Base-by-base conservation (phyloP, 1,284 basidiomycete species). In the Trametes polyzona region DNA sequence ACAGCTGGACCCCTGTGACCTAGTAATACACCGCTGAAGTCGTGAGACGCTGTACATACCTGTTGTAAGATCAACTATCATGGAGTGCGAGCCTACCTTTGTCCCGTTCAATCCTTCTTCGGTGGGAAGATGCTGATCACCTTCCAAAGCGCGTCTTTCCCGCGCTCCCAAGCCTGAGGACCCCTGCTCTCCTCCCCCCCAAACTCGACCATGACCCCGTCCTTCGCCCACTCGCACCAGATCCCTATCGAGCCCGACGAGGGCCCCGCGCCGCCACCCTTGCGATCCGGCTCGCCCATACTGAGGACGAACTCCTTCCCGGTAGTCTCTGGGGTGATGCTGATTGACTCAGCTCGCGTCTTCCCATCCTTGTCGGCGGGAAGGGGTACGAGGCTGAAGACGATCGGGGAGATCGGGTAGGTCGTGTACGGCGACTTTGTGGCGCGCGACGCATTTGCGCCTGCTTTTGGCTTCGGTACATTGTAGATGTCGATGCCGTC, bases 181-280 rank as follows among this genome's bases (percentile, higher is more conserved):
- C 92, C 92, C 55, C 80, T 82, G 12, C 89, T 86, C 62, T 89
- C 83, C 46, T 83, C 80, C 2, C 89, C 90, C 0, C 88, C 89
- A 73, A 92, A 92, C 68, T 94, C 92, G 16, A 92, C 82, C 87
- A 92, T 88, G 23, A 94, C 68, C 1, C 92, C 92, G 54, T 88
- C 80, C 57, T 76, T 79, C n/a, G 83, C 79, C 93, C 93, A 96
- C 71, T 96, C 93, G 64, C 93, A 90, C 91, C 92, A 96, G 59
- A 95, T 93, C 17, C 86, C 87, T 62, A 95, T 91, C 37, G 89
- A 92, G n/a, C 90, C 90, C 9, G 82, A 84, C 12, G 87, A 87
- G 8, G 90, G 90, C 0, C 90, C 92, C 10, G 83, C 77, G 0
- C 93, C 92, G 23, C 93, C 92, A 6, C 94, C 94, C 69, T 96